These are phyloP conservation scores for Avena insularis DNA, from an alignment of 176 grass and related monocot species.

Conservation along the genomic window DNA sequence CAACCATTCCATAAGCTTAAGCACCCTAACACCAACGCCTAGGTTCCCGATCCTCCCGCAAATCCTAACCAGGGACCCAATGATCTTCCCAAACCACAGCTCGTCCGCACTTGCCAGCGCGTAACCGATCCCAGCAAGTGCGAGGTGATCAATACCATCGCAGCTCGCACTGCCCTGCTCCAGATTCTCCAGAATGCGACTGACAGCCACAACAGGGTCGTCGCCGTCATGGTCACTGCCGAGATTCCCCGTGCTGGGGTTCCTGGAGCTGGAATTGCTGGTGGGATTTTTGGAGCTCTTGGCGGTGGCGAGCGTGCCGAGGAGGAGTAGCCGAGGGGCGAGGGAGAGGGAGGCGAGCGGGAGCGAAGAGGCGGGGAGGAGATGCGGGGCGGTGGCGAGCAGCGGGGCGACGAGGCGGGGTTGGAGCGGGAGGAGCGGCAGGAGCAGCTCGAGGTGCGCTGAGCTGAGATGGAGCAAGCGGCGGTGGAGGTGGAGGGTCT, in stretches of 20 bases:
- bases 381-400: constrained; percentile 50
- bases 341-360: constrained; percentile 36
- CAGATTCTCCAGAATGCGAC: constrained; percentile 31
- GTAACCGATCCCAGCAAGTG: constrained; percentile 68
- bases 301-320: constrained; percentile 49
- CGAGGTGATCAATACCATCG: constrained; percentile 42
- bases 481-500: constrained; percentile 57
- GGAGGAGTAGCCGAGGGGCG: constrained; percentile 49
- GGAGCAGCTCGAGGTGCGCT: constrained; percentile 54
- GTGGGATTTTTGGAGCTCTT: constrained; percentile 15
- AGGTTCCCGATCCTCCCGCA: constrained; percentile 43
- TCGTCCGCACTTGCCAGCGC: constrained; percentile 52
- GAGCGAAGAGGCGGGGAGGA: constrained; percentile 10
- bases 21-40: constrained; percentile 56
- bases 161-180: constrained; percentile 5
- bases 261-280: neutral
- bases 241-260: neutral
- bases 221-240: constrained; percentile 10
- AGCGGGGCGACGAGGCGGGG: constrained; percentile 57
- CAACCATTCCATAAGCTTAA: constrained; percentile 82
- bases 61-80: constrained; percentile 51
- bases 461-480: constrained; percentile 52
- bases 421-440: constrained; percentile 52
- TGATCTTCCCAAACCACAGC: constrained; percentile 38
- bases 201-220: constrained; percentile 26